Percentiles rank a stretch among this genome's conserved stretches.
Evolutionary conservation across 1,284 basidiomycete genomes (phyloP).

Genomic region (Athelia sp.): DNA sequence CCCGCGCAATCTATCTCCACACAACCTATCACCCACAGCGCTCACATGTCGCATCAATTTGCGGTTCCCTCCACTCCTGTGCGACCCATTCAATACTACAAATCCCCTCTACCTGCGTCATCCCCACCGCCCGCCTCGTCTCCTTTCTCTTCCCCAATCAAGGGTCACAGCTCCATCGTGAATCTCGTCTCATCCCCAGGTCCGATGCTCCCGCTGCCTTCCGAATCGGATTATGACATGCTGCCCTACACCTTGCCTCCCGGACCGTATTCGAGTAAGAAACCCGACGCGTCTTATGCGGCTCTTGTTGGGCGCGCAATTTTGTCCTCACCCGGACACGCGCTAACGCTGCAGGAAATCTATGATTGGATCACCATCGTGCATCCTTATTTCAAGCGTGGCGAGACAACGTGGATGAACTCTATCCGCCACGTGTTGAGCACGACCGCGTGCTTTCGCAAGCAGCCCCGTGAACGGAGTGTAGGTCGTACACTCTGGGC

Average conservation of each 20-base stretch:
- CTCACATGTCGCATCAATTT: conserved; percentile 29
- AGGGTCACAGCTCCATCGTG: conserved; percentile 34
- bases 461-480: conserved; percentile 59
- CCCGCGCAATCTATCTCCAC: conserved; percentile 28
- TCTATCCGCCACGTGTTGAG: conserved; percentile 85
- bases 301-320: conserved; percentile 95
- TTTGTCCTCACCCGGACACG: conserved; percentile 77
- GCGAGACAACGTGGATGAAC: conserved; percentile 96
- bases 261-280: conserved; percentile 74
- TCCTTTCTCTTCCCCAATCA: conserved; percentile 50
- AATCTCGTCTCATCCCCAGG: conserved; percentile 79
- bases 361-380: conserved; percentile 94
- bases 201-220: conserved; percentile 57
- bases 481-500: conserved; percentile 74
- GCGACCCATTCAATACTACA: conserved; percentile 22
- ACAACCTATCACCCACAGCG: conserved; percentile 16
- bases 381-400: conserved; percentile 89
- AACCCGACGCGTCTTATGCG: conserved; percentile 87
- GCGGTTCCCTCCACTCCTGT: conserved; percentile 32
- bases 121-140: conserved; percentile 42
- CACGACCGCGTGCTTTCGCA: conserved; percentile 76
- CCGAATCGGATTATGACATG: conserved; percentile 55
- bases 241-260: conserved; percentile 73
- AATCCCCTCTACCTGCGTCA: conserved; percentile 43
- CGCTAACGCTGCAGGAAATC: conserved; percentile 91